phyloP scores from a whole-genome alignment of 2,329 filamentous ascomycete genomes.

The Fonsecaea multimorphosa region DNA sequence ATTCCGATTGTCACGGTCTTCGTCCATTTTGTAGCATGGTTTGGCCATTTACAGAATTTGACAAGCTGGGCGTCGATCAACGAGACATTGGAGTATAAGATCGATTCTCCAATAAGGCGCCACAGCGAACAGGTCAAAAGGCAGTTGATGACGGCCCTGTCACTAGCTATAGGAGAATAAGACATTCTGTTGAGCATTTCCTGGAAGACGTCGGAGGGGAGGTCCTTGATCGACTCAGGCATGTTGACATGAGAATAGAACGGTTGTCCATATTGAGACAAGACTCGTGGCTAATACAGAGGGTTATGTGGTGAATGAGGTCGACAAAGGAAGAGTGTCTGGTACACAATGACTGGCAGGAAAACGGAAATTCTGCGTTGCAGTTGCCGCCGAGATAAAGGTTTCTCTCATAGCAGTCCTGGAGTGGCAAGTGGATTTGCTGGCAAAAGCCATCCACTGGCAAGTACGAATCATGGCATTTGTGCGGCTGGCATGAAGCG shows the following conservation, averaged over 20 bases:
- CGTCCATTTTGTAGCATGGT: background rate
- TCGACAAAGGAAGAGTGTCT: no score
- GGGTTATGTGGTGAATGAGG: no score
- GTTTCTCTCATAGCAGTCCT: no score
- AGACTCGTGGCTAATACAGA: no score
- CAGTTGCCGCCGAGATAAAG: no score
- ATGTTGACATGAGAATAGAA: background rate
- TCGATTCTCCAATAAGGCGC: background rate
- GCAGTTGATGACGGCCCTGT: background rate
- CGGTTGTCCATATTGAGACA: no score
- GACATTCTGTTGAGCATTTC: background rate
- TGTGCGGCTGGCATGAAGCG: background rate
- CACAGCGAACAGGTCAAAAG: background rate
- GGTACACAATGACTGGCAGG: no score
- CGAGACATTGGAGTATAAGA: background rate
- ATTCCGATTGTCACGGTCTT: background rate
- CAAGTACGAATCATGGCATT: background rate
- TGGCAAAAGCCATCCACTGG: background rate
- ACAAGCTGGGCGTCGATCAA: background rate
- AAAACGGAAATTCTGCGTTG: no score
- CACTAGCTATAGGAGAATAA: background rate
- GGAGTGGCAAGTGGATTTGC: background rate
- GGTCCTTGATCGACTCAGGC: background rate
- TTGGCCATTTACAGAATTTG: background rate
- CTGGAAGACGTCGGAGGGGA: background rate